Base-by-base conservation (phyloP, 2,329 filamentous ascomycete genomes). In the Alternaria rosae region DNA sequence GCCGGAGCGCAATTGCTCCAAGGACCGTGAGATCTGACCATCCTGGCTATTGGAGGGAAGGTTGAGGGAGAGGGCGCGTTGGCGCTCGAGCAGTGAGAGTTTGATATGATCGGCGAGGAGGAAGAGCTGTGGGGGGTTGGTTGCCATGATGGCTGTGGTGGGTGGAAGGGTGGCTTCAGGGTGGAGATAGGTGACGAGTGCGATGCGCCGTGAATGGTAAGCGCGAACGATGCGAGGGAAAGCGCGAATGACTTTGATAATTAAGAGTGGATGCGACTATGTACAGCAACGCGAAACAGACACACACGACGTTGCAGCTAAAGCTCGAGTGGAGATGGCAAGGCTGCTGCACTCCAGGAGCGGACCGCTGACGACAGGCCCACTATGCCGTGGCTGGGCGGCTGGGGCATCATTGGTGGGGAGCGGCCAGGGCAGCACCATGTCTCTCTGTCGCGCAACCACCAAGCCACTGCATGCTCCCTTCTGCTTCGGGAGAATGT, bases 101-200 rank as follows among this genome's bases (percentile, higher is more conserved):
- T 98, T 97, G 85, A 98, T 92, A 81, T 98, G 94, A 82, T 99
- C 95, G 74, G 94, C 93, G 60, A 98, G 88, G 56, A 98, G 90
- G 78, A 94, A 93, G 70, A 98, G 90, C 80, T 97, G 94, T 13
- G 86, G 85, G 52, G 87, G 84, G 70, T 85, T 87, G 71, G 78
- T 79, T 56, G 76, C 72, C 73, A 78, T 79, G 62, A 69, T 56
- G 65, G 59, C 4, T 42, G 53, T 44, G 52, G 53, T 57, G 42
- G 57, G 55, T 56, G 42, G 42, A 53, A 43, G 48, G 54, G 44
- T 54, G 62, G 35, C 21, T 55, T 47, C 59, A 54, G 47, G 35
- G 54, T 47, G 47, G 44, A 52, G 57, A 13, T 26, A n/a, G n/a
- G n/a, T n/a, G n/a, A n/a, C n/a, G n/a, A n/a, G n/a, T n/a, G n/a